Conservation (phyloP, 2,329 filamentous ascomycete genomes). For the Fusarium globosum region DNA sequence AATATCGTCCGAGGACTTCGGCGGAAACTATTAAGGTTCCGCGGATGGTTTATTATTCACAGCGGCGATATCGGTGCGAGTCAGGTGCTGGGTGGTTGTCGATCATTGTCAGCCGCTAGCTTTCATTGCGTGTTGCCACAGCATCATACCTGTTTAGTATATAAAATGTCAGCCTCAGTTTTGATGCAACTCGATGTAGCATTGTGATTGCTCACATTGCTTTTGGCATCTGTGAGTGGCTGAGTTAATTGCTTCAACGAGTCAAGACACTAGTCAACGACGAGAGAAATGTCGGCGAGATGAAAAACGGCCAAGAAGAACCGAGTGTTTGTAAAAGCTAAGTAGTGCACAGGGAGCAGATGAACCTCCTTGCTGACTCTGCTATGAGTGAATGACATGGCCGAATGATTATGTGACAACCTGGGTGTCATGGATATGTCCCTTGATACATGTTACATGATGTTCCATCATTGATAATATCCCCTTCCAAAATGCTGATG, state of each 20-base stretch:
- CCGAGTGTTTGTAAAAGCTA: neutral
- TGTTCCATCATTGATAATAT: neutral
- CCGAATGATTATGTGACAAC: neutral
- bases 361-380: neutral
- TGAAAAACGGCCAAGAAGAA: neutral
- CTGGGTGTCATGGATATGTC: neutral
- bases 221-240: neutral
- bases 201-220: neutral
- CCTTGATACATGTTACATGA: neutral
- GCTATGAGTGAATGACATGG: neutral
- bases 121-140: neutral
- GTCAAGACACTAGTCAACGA: neutral
- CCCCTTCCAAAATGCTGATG: neutral
- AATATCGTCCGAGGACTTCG: neutral
- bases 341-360: neutral
- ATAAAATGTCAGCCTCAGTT: conserved; percentile 5
- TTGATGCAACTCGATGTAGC: neutral
- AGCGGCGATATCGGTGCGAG: neutral
- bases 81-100: neutral
- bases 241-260: neutral
- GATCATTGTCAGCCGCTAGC: neutral
- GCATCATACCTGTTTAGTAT: neutral
- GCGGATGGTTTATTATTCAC: neutral
- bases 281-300: neutral
- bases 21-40: neutral